These are phyloP conservation scores for Lentinula sp. DNA, from an alignment of 768 basidiomycete genomes.

Conservation along the genomic window DNA sequence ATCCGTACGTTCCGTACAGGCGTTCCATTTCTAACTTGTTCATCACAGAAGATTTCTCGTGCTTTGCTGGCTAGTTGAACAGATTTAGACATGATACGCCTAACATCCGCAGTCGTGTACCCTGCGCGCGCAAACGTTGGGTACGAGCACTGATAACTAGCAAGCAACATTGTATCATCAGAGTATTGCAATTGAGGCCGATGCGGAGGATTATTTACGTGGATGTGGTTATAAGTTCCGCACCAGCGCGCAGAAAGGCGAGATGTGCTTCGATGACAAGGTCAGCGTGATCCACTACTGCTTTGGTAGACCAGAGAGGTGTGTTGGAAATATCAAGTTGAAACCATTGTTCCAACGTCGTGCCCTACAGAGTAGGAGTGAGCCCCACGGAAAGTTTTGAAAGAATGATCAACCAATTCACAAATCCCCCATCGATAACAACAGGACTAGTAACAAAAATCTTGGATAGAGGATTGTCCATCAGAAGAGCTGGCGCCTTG, in stretches of 20 bases:
- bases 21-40: constrained; percentile 10
- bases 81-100: constrained; percentile 44
- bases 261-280: constrained; percentile 54
- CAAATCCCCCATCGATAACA: constrained; percentile 42
- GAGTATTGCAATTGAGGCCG: neutral
- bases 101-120: constrained; percentile 35
- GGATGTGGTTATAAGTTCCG: constrained; percentile 58
- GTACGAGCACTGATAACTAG: constrained; percentile 63
- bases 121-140: constrained; percentile 49
- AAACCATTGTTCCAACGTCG: constrained; percentile 50
- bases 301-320: constrained; percentile 69
- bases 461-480: neutral
- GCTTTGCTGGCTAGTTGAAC: constrained; percentile 49
- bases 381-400: neutral
- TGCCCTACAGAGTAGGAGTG: constrained; percentile 38
- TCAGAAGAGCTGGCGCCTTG: neutral
- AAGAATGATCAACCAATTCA: constrained; percentile 9
- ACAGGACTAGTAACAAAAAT: neutral
- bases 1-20: constrained; percentile 30
- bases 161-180: neutral
- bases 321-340: constrained; percentile 41
- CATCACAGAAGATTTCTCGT: constrained; percentile 24
- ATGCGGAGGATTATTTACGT: constrained; percentile 38
- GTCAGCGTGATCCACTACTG: constrained; percentile 46
- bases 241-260: constrained; percentile 59